Evolutionary conservation across 2,329 filamentous ascomycete species (phyloP), one percentile per base, ranked within the genome.

Genomic region (Colletotrichum tanaceti): DNA sequence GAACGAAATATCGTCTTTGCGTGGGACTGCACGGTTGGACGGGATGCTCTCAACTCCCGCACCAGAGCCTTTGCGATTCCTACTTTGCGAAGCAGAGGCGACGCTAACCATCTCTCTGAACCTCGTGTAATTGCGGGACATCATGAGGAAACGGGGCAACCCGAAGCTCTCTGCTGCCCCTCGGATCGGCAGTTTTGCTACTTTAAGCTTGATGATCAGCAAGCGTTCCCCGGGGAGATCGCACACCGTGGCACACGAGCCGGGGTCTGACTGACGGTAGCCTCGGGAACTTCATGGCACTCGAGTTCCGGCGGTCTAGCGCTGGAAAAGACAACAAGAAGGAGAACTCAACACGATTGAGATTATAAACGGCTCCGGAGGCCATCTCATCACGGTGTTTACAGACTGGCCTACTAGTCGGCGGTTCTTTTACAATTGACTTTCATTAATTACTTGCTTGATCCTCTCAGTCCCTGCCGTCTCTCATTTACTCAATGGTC

Each of bases 191-290:
- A 32, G 6, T 39, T 22, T 22, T 16, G 14, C 24, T 4, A 24
- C 5, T 7, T 41, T 52, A 58, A 58, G 60, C 53, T 58, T 16
- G 14, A 7, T 6, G 38, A 63, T 63, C 59, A 28, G 28, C 59
- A 13, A 18, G 13, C 2, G n/a, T 6, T n/a, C 32, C 46, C 32
- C 46, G 22, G 5, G 39, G 32, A 41, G 13, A n/a, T n/a, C n/a
- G n/a, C n/a, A n/a, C n/a, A n/a, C n/a, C n/a, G n/a, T n/a, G n/a
- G n/a, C n/a, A n/a, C n/a, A n/a, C n/a, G n/a, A n/a, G n/a, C n/a
- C n/a, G n/a, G 24, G 24, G 38, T 39, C 54, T 2, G 14, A 11
- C 16, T 28, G 14, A 24, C 18, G 16, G 35, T 41, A 65, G 57
- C 5, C 14, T 59, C 32, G 32, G 13, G 9, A 20, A 55, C 24